Evolutionary conservation across 2,329 filamentous ascomycete species (phyloP).

Genomic region (Pestalotiopsis sp.): DNA sequence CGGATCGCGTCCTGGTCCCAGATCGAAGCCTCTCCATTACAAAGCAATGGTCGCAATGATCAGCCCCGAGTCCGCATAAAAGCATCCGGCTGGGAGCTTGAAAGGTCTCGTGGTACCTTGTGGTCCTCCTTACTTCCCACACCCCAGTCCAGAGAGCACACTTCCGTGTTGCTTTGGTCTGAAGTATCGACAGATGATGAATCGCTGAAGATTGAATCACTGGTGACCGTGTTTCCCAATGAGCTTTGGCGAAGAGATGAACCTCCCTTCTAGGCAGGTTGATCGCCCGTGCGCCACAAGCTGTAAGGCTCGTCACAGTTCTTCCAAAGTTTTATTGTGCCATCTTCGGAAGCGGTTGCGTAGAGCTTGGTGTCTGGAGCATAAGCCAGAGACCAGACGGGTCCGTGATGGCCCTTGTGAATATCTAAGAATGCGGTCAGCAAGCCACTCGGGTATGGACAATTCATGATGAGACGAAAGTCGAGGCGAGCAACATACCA

Average conservation of each 20-base stretch:
- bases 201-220: neutral
- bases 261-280: constrained; percentile 38
- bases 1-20: neutral
- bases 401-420: constrained; percentile 95
- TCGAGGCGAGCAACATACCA: constrained; percentile 47
- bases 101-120: neutral
- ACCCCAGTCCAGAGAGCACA: neutral
- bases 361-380: constrained; percentile 96
- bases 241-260: constrained; percentile 18
- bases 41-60: neutral
- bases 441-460: neutral
- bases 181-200: neutral
- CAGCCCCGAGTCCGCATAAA: neutral
- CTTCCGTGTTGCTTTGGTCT: neutral
- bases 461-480: neutral
- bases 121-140: neutral
- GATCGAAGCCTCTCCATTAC: neutral
- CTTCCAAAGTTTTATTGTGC: constrained; percentile 92
- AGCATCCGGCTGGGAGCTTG: neutral
- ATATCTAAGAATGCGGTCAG: constrained; percentile 61
- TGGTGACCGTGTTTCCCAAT: neutral
- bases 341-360: constrained; percentile 94
- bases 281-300: constrained; percentile 51
- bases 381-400: constrained; percentile 94
- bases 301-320: constrained; percentile 69